Evolutionary conservation across 2,329 filamentous ascomycete genomes (phyloP).

Genomic region (Penicillium vulpinum): DNA sequence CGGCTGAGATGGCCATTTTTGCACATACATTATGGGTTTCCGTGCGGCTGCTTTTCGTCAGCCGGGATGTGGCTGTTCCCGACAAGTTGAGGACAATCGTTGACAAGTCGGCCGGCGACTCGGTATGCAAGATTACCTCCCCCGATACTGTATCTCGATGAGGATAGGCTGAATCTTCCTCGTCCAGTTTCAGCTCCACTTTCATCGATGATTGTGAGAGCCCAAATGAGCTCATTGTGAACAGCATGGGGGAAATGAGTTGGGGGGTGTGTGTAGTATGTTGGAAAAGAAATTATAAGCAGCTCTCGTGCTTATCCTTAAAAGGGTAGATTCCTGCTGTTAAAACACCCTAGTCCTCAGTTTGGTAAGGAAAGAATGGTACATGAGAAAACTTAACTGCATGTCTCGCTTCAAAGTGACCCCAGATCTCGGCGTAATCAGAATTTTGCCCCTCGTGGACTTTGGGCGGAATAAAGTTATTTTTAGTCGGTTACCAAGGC

Average conservation of each 20-base stretch:
- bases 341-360: neutral
- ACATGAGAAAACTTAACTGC: neutral
- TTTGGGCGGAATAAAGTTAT: neutral
- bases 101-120: slow-evolving; percentile 12
- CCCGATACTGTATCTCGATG: slow-evolving; percentile 16
- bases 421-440: neutral
- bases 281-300: neutral
- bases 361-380: neutral
- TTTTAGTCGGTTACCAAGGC: slow-evolving; percentile 1
- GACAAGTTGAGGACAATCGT: slow-evolving; percentile 14
- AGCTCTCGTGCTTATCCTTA: neutral
- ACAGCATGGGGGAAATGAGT: neutral
- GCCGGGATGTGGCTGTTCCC: slow-evolving; percentile 15
- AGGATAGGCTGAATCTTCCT: slow-evolving; percentile 7
- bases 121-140: slow-evolving; percentile 13
- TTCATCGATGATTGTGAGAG: neutral
- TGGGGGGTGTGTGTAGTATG: neutral
- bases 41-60: slow-evolving; percentile 5
- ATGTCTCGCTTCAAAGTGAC: slow-evolving; percentile 3
- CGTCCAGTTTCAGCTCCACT: slow-evolving; percentile 2
- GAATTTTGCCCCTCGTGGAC: neutral
- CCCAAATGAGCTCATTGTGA: neutral
- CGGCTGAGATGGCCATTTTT: neutral
- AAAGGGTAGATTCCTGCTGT: neutral
- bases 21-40: slow-evolving; percentile 17